A percentile compares a stretch with the other conserved stretches of the same genome.
Conservation (phyloP, 2,329 filamentous ascomycete genomes). For the Colletotrichum liaoningense region DNA sequence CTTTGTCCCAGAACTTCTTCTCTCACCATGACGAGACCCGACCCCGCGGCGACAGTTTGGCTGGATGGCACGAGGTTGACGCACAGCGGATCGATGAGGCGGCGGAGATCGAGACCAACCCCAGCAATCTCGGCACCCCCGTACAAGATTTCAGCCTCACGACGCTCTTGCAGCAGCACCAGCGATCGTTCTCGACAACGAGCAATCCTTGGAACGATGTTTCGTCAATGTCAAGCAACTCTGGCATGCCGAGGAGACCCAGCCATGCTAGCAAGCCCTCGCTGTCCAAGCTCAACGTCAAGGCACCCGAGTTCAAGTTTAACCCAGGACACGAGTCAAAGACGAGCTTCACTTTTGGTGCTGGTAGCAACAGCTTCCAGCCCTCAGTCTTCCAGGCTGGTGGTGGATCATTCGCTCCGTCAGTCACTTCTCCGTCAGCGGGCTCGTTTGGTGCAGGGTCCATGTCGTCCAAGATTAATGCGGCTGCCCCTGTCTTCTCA, state of each 20-base stretch:
- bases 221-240: constrained; percentile 51
- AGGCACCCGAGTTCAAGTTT: constrained; percentile 90
- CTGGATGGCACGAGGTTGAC: constrained; percentile 53
- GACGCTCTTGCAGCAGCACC: constrained; percentile 57
- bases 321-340: constrained; percentile 65
- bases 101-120: constrained; percentile 79
- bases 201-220: constrained; percentile 74
- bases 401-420: constrained; percentile 42
- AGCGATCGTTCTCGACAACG: constrained; percentile 64
- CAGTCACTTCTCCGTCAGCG: constrained; percentile 47
- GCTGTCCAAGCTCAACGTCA: constrained; percentile 85
- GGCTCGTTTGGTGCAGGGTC: constrained; percentile 54
- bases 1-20: constrained; percentile 75
- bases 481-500: constrained; percentile 76
- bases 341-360: constrained; percentile 62
- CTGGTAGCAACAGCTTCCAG: constrained; percentile 57
- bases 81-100: constrained; percentile 60
- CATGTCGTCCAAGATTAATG: constrained; percentile 71
- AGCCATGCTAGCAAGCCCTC: constrained; percentile 78
- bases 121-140: constrained; percentile 77
- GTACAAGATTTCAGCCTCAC: constrained; percentile 61
- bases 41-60: constrained; percentile 45
- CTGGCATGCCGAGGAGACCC: constrained; percentile 49
- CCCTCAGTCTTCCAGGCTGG: constrained; percentile 59
- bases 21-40: constrained; percentile 64